Evolutionary conservation across 2,329 filamentous ascomycete genomes (phyloP).

Genomic region (Xylogone sp.): DNA sequence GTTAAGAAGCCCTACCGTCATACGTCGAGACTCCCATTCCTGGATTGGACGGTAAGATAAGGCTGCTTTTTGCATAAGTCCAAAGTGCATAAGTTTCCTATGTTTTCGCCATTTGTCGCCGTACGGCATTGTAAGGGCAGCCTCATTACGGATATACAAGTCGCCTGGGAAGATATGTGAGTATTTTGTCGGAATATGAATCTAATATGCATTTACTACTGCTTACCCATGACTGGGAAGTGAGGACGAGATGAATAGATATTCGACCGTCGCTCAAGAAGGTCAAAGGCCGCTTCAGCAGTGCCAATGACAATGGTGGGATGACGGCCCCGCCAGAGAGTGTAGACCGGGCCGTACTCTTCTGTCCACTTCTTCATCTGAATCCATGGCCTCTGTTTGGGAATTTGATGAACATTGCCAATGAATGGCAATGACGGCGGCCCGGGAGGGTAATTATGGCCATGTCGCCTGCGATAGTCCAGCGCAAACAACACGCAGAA

Average conservation of each 20-base stretch:
- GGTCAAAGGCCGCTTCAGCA: slow-evolving; percentile 16
- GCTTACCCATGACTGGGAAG: slow-evolving; percentile 22
- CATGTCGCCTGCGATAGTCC: background rate
- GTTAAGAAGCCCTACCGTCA: slow-evolving; percentile 22
- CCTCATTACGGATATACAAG: background rate
- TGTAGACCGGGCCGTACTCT: slow-evolving; percentile 37
- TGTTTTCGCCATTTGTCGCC: slow-evolving; percentile 21
- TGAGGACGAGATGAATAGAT: slow-evolving; percentile 18
- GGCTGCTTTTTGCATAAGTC: slow-evolving; percentile 19
- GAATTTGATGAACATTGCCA: slow-evolving; percentile 16
- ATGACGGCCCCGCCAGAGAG: slow-evolving; percentile 10
- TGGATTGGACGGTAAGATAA: slow-evolving; percentile 19
- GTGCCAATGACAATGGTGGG: slow-evolving; percentile 10
- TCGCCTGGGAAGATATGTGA: background rate
- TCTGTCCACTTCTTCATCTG: slow-evolving; percentile 35
- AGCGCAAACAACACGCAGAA: background rate
- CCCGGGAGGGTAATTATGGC: slow-evolving; percentile 3
- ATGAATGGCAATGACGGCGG: slow-evolving; percentile 14
- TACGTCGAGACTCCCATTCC: slow-evolving; percentile 23
- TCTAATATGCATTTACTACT: slow-evolving; percentile 40
- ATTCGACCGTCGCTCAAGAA: slow-evolving; percentile 16
- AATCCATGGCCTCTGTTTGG: background rate
- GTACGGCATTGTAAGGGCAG: slow-evolving; percentile 36
- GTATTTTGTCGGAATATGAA: slow-evolving; percentile 31
- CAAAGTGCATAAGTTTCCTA: slow-evolving; percentile 26